These are phyloP conservation scores for Amaranthus tricolor DNA, from an alignment of 179 eudicot species.

Conservation along the genomic window DNA sequence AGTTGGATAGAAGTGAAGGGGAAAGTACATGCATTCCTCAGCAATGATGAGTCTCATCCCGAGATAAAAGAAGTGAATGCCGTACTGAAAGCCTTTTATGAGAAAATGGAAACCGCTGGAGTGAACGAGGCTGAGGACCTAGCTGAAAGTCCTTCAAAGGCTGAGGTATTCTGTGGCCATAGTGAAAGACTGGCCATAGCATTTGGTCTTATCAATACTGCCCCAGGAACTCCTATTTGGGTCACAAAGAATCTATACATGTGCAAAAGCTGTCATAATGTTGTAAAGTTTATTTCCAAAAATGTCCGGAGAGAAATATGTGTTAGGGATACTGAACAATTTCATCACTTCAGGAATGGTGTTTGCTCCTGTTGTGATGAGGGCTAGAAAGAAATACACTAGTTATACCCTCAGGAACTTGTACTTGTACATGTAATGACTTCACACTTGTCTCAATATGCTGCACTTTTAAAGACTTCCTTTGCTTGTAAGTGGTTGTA, in stretches of 20 bases:
- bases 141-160: constrained; percentile 52
- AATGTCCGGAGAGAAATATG: constrained; percentile 68
- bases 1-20: constrained; percentile 93
- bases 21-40: constrained; percentile 75
- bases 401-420: not conserved
- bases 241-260: constrained; percentile 75
- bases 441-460: not conserved
- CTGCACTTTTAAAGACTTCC: not conserved
- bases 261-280: constrained; percentile 68
- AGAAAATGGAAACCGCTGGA: constrained; percentile 53
- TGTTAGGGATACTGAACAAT: constrained; percentile 65
- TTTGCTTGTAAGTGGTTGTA: not conserved
- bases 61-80: constrained; percentile 57
- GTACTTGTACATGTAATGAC: not conserved
- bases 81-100: constrained; percentile 54
- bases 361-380: constrained; percentile 68
- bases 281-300: constrained; percentile 62
- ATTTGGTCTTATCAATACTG: constrained; percentile 63
- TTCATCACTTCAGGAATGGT: constrained; percentile 79
- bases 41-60: constrained; percentile 68
- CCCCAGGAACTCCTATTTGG: constrained; percentile 71
- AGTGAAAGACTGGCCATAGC: constrained; percentile 74
- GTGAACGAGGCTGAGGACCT: constrained; percentile 26
- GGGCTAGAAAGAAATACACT: constrained; percentile 35
- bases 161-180: constrained; percentile 76